Conservation (phyloP, 2,329 filamentous ascomycete species). For the Sarocladium kiliense region DNA sequence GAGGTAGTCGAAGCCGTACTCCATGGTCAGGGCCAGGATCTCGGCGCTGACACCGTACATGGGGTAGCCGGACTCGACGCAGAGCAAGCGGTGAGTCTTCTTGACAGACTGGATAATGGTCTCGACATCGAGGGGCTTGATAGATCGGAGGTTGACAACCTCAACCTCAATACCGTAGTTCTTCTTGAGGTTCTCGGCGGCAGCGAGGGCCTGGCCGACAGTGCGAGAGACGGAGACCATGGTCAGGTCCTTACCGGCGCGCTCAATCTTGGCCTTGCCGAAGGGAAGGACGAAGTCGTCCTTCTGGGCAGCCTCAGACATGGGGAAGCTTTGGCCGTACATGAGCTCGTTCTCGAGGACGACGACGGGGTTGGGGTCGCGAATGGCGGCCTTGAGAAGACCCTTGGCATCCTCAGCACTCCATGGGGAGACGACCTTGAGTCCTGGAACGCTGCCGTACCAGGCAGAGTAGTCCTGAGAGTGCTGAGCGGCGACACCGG, state of each 20-base stretch:
- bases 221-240: constrained; percentile 93
- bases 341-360: constrained; percentile 85
- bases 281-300: constrained; percentile 96
- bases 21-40: constrained; percentile 90
- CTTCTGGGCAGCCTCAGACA: constrained; percentile 94
- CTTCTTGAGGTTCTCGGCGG: constrained; percentile 87
- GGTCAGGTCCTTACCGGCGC: constrained; percentile 90
- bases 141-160: constrained; percentile 94
- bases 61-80: constrained; percentile 93
- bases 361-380: constrained; percentile 95
- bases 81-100: constrained; percentile 92
- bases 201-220: constrained; percentile 84
- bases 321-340: constrained; percentile 92
- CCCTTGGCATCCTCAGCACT: constrained; percentile 98
- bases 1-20: constrained; percentile 98
- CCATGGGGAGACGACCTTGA: constrained; percentile 97
- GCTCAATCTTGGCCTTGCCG: constrained; percentile 99
- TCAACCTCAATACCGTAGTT: constrained; percentile 95
- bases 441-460: constrained; percentile 96
- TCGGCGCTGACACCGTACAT: constrained; percentile 90
- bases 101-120: constrained; percentile 95
- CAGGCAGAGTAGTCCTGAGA: constrained; percentile 98
- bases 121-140: constrained; percentile 96
- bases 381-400: constrained; percentile 93
- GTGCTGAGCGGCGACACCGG: constrained; percentile 95